Evolutionary conservation across 768 basidiomycete genomes (phyloP), one percentile per base, ranked within the genome.

Genomic region (Porpolomopsis calyptriformis): DNA sequence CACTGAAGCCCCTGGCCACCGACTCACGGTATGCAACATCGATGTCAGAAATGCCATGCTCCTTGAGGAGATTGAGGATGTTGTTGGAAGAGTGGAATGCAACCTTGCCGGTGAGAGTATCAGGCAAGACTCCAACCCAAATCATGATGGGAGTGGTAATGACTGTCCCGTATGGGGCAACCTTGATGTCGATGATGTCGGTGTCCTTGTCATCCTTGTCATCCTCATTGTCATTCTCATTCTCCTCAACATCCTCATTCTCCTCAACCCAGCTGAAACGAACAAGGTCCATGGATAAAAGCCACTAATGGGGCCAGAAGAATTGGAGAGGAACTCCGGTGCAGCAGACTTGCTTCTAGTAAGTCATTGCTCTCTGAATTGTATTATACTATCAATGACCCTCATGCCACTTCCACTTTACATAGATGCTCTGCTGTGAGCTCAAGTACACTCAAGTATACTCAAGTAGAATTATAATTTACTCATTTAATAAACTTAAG

Each of bases 261-360:
- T 52, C 18, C 34, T 61, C 51, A 23, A 42, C 25, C 63, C 61
- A 63, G n/a, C 34, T 51, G 53, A 64, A 64, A 12, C 57, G 58
- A 43, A 57, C 60, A 31, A 64, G 50, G 47, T 64, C 63, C 48
- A 64, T 47, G 37, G 55, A 60, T 1, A 60, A 40, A 29, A 48
- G 34, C 42, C n/a, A n/a, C n/a, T n/a, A n/a, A n/a, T n/a, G n/a
- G n/a, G n/a, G n/a, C n/a, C n/a, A n/a, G n/a, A n/a, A n/a, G n/a
- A n/a, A n/a, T n/a, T n/a, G n/a, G n/a, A n/a, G n/a, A n/a, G n/a
- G n/a, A n/a, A n/a, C n/a, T n/a, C n/a, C n/a, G n/a, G n/a, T n/a
- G n/a, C n/a, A n/a, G n/a, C n/a, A n/a, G n/a, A n/a, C n/a, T n/a
- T n/a, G n/a, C n/a, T n/a, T n/a, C n/a, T n/a, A n/a, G n/a, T n/a